Conservation (phyloP, 352 stramenopile genomes). For the Pythium apleroticum region DNA sequence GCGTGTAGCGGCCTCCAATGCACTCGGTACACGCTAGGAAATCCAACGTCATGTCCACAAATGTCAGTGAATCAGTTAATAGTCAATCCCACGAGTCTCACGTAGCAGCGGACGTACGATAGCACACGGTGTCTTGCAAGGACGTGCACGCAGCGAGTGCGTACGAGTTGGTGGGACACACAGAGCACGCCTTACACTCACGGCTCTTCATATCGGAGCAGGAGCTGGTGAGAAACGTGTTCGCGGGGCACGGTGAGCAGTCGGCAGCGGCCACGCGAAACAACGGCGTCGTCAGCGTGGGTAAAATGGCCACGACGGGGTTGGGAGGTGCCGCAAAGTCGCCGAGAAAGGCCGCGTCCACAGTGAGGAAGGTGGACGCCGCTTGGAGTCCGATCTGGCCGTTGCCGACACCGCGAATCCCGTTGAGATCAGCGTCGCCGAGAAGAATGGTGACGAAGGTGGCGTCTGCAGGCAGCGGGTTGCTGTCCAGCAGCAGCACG, state of each 20-base stretch:
- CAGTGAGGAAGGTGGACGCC: slow-evolving; percentile 50
- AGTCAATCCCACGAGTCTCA: background rate
- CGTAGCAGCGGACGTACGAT: slow-evolving; percentile 42
- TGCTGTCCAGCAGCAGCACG: slow-evolving; percentile 39
- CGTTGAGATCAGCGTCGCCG: slow-evolving; percentile 35
- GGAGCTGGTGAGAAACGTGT: slow-evolving; percentile 45
- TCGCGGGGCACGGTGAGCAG: slow-evolving; percentile 48
- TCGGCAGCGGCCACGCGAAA: slow-evolving; percentile 43
- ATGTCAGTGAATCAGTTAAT: background rate
- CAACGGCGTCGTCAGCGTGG: slow-evolving; percentile 17
- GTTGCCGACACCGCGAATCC: slow-evolving; percentile 38
- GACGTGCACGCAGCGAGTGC: slow-evolving; percentile 47
- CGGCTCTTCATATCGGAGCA: slow-evolving; percentile 66
- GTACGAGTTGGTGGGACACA: slow-evolving; percentile 63
- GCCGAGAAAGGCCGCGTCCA: slow-evolving; percentile 35
- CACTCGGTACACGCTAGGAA: slow-evolving; percentile 69
- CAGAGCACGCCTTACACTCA: slow-evolving; percentile 49
- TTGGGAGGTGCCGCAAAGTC: slow-evolving; percentile 53
- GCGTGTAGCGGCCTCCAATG: slow-evolving; percentile 43
- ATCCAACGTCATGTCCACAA: background rate
- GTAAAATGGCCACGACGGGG: slow-evolving; percentile 27
- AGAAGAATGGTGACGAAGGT: slow-evolving; percentile 68
- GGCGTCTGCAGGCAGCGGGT: slow-evolving; percentile 52
- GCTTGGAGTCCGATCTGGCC: slow-evolving; percentile 47
- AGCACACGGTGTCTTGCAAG: slow-evolving; percentile 61